Base-by-base conservation (phyloP, 169 alveolate species). In the Eimeria maxima region DNA sequence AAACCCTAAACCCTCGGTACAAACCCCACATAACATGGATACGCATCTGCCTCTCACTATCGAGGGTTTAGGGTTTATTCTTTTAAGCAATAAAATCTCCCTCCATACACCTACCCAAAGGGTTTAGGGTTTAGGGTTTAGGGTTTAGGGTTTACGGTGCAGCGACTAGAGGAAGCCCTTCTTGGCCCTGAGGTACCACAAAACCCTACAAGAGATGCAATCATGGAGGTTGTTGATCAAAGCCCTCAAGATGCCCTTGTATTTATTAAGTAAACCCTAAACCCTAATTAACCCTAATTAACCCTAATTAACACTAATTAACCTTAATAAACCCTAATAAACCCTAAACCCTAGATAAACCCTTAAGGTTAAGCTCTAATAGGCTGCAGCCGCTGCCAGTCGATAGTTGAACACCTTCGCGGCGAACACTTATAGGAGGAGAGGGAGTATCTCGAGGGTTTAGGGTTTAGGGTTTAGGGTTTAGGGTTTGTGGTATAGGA, bases 211-310 rank as follows among this genome's bases (percentile, higher is more conserved):
- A n/a, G 93, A 42, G 96, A 93, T 47, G 93, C 96, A 27, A 60
- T 93, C n/a, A 93, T 93, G 96, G 96, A 93, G 29, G 90, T 81
- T 29, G 96, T 93, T 6, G 42, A 81, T 42, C 94, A 93, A 67
- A 71, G 84, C 44, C 96, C 96, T 29, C 89, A 27, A 42, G 96
- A 81, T 11, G 87, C 94, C 16, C 53, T 93, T 14, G 27, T 57
- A 22, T 93, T 93, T 63, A 83, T 93, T 88, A 93, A 93, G 96
- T 93, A 81, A 44, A 78, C 22, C 78, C 45, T 16, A 50, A 50
- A 50, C 60, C 60, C 60, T 50, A 50, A 13, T 50, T 6, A 50
- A 13, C 29, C 90, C 87, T 29, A 50, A 13, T 50, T 6, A 50
- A 50, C 60, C 60, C 60, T n/a, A n/a, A n/a, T n/a, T n/a, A n/a